These are phyloP conservation scores for Fomitiporia mediterranea DNA, from an alignment of 1,284 basidiomycete genomes.

Conservation along the genomic window DNA sequence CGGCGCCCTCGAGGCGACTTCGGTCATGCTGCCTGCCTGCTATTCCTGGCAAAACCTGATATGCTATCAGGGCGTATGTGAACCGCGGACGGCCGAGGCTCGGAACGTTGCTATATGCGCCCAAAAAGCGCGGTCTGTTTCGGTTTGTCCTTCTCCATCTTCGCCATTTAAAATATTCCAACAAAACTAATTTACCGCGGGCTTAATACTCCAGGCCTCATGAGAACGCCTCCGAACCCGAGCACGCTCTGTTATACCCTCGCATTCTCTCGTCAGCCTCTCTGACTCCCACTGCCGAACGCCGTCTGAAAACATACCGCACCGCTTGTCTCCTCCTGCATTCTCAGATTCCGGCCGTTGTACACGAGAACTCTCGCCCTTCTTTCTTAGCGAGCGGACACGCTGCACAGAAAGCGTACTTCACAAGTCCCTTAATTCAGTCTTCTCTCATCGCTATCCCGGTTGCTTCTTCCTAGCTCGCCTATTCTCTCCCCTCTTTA, in stretches of 20 bases:
- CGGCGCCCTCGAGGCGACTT: conserved; percentile 1
- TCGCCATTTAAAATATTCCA: background rate
- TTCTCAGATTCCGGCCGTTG: background rate
- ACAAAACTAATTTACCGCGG: background rate
- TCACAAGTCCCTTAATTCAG: no score
- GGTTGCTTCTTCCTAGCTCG: background rate
- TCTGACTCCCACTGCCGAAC: background rate
- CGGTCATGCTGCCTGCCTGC: background rate
- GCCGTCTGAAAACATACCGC: background rate
- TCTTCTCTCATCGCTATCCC: background rate
- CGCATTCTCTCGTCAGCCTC: background rate
- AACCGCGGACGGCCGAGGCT: background rate
- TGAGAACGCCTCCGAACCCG: no score
- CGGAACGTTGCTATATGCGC: background rate
- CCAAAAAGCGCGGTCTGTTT: background rate
- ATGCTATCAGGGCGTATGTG: no score
- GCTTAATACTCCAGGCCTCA: background rate
- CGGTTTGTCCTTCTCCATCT: background rate
- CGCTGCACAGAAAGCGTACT: no score
- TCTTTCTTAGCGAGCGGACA: background rate
- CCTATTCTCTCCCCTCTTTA: background rate
- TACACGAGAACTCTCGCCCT: background rate
- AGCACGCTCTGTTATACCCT: no score
- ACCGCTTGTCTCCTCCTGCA: background rate
- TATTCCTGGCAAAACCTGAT: background rate